Evolutionary conservation across 1,284 basidiomycete genomes (phyloP).

Genomic region (Flammula alnicola): DNA sequence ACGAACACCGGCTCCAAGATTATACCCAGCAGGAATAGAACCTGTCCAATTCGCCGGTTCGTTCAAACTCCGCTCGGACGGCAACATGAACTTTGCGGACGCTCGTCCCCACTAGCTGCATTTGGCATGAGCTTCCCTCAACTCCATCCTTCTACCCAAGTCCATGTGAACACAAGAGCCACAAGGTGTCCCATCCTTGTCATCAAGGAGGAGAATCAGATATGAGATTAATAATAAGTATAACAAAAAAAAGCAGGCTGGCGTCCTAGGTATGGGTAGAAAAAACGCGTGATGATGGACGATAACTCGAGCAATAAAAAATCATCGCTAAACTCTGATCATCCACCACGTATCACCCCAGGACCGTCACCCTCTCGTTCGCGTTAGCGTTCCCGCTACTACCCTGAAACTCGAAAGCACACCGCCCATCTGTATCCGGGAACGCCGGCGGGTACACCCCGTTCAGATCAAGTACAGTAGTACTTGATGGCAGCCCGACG

Average conservation of each 20-base stretch:
- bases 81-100: too few relatives aligned
- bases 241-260: not conserved
- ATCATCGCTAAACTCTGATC: conserved; percentile 2
- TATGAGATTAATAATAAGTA: conserved; percentile 5
- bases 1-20: conserved; percentile 11
- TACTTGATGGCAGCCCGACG: not conserved
- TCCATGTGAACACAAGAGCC: conserved; percentile 6
- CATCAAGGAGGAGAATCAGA: not conserved
- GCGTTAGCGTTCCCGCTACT: conserved; percentile 5
- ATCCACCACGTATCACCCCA: conserved; percentile 7
- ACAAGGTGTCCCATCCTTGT: not conserved
- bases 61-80: conserved; percentile 28
- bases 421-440: conserved; percentile 1
- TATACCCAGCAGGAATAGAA: conserved; percentile 18
- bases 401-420: conserved; percentile 3
- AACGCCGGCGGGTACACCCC: not conserved
- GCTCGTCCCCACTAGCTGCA: too few relatives aligned
- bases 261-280: conserved; percentile 10
- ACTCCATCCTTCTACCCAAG: conserved; percentile 10
- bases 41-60: conserved; percentile 8
- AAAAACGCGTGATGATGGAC: not conserved
- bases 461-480: not conserved
- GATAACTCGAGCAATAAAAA: not conserved
- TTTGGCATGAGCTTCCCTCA: conserved; percentile 5
- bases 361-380: conserved; percentile 12